These are phyloP conservation scores for Solanum hybrid DNA, from an alignment of 305 asterid species.

Conservation along the genomic window DNA sequence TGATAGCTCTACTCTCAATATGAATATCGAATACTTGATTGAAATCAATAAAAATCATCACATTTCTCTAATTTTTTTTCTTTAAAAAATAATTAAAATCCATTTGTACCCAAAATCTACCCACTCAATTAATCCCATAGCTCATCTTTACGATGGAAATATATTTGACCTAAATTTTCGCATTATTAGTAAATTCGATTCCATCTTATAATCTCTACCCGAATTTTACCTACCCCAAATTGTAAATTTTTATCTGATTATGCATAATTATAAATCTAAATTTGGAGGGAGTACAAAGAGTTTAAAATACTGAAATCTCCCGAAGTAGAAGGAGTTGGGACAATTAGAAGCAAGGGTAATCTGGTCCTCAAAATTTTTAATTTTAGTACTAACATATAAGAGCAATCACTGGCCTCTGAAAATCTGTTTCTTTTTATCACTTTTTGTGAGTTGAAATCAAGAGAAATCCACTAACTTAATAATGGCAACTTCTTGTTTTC, in stretches of 20 bases:
- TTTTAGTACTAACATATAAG: not conserved
- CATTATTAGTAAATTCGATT: too few relatives aligned
- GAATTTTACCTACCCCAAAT: not conserved
- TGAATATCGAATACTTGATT: too few relatives aligned
- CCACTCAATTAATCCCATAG: not conserved
- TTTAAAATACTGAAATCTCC: not conserved
- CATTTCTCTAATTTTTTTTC: not conserved
- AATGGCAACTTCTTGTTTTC: constrained; percentile 28
- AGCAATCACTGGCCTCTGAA: constrained; percentile 19
- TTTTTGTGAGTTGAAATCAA: not conserved
- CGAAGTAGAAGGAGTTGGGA: not conserved
- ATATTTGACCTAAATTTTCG: not conserved
- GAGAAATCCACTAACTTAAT: constrained; percentile 17
- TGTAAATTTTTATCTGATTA: not conserved
- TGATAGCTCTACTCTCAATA: not conserved
- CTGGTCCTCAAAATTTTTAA: not conserved
- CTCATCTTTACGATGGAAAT: not conserved
- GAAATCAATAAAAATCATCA: not conserved
- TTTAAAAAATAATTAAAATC: too few relatives aligned
- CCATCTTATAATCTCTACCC: not conserved
- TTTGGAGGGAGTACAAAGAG: not conserved
- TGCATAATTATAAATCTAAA: not conserved
- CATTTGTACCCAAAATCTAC: not conserved
- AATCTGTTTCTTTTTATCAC: not conserved
- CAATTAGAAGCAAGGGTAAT: not conserved